Base-by-base conservation (phyloP, 2,329 filamentous ascomycete species). In the Blastomyces parvus region DNA sequence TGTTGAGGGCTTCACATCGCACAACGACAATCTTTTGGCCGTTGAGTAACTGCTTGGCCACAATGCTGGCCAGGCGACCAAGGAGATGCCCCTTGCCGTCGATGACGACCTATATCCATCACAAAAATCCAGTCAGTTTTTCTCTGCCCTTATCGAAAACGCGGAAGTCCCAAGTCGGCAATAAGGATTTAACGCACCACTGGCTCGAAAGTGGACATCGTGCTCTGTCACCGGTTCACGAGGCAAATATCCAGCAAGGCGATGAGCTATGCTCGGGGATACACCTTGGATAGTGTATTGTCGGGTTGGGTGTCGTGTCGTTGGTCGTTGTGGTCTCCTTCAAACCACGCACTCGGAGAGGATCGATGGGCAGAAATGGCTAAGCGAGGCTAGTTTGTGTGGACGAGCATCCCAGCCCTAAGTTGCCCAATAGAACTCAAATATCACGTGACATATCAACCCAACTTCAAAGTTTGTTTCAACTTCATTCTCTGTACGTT, bases 71-170 rank as follows among this genome's bases (percentile, higher is more conserved):
- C 81, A 99, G 88, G 82, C 94, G 93, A 86, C 94, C 94, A 82
- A 99, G 91, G 81, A 99, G 89, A 84, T 99, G 94, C 83, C 94
- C 94, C 88, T 99, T 99, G 90, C 92, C 94, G 88, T 99, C 94
- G 80, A 99, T 96, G 84, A 97, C 90, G 84, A 97, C 88, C 91
- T 96, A 73, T 69, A 71, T 73, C 72, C n/a, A 78, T 74, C 61
- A 78, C 70, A 65, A 76, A 76, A 56, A 78, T 76, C 60, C 78
- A 57, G 60, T 62, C 36, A 62, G 60, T 30, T 30, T 30, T 63
- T 63, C 63, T 56, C 63, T 60, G 57, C 40, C 59, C 57, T 66
- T 60, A 60, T 59, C 38, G 40, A 22, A 44, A 22, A 62, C 64
- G 61, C 58, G 59, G 56, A 65, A 59, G 22, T 52, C 56, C 60